Conservation (phyloP, 2,329 filamentous ascomycete genomes). For the Zelopaecilomyces penicillatus region DNA sequence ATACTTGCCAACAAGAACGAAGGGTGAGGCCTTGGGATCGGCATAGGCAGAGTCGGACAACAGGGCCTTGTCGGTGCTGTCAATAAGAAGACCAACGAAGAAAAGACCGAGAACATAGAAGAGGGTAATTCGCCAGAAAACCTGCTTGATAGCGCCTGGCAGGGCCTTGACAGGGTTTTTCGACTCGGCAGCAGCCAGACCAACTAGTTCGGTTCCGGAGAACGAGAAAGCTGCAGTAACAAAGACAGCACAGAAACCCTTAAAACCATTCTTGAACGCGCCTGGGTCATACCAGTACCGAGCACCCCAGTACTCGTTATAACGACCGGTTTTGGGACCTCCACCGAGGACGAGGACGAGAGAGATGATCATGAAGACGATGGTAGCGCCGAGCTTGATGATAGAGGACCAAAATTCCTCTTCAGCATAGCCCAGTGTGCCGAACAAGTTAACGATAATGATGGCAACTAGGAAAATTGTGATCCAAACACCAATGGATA, state of each 20-base stretch:
- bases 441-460: constrained; percentile 37
- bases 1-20: constrained; percentile 39
- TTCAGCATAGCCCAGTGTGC: constrained; percentile 28
- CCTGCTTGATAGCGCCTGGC: constrained; percentile 70
- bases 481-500: constrained; percentile 25
- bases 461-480: constrained; percentile 24
- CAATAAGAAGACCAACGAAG: constrained; percentile 35
- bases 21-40: constrained; percentile 34
- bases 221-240: constrained; percentile 62
- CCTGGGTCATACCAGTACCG: constrained; percentile 33
- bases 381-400: constrained; percentile 40
- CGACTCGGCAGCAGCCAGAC: constrained; percentile 59
- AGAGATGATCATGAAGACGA: constrained; percentile 44
- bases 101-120: constrained; percentile 39
- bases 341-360: constrained; percentile 48
- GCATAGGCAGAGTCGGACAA: constrained; percentile 21
- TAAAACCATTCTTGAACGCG: constrained; percentile 58
- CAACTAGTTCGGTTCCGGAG: constrained; percentile 57
- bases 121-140: constrained; percentile 39
- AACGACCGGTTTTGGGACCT: constrained; percentile 35
- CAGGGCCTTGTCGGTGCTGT: constrained; percentile 30
- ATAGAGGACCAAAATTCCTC: constrained; percentile 28
- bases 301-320: constrained; percentile 32
- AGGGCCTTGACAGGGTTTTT: constrained; percentile 58
- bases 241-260: constrained; percentile 58